Evolutionary conservation across 352 stramenopile genomes (phyloP), one percentile per base, ranked within the genome.

Genomic region (Thraustotheca clavata): DNA sequence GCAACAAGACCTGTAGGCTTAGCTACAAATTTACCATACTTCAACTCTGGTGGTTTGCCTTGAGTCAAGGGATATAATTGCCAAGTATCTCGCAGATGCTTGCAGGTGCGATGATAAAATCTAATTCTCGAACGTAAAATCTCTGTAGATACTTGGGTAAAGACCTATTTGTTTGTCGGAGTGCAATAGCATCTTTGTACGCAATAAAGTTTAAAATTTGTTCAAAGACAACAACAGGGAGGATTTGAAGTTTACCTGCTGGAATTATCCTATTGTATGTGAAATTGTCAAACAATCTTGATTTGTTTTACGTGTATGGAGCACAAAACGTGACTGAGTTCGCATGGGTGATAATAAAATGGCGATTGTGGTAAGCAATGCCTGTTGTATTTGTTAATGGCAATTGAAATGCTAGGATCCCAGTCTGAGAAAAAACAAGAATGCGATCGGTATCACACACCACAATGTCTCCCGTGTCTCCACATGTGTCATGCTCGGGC

Each of bases 61-160:
- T 69, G 65, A 0, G 40, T 47, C 4, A 89, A 41, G 18, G 79
- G 79, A 27, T 67, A 76, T 1, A 87, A 67, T 34, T 67, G 71
- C 79, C 79, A 89, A 27, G 77, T 36, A 47, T 87, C 76, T 32
- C 79, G 73, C 26, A 84, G 67, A 6, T 43, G 14, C 7, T 69
- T 73, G 57, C 74, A 86, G 0, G 69, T 36, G 0, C 65, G 60
- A 62, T 86, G 76, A 26, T 75, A 75, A 27, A 72, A 76, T 1
- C 36, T 75, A 52, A 66, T 74, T 1, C 72, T 71, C n/a, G n/a
- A n/a, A n/a, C n/a, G n/a, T n/a, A n/a, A n/a, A 20, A 16, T 18
- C 38, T 8, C 18, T 16, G 20, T 1, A 59, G 1, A 22, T 38
- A 9, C 8, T 48, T 48, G 14, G n/a, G 52, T 6, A 22, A 11